Evolutionary conservation across 2,329 filamentous ascomycete genomes (phyloP).

Genomic region (Paracoccidioides brasiliensis): DNA sequence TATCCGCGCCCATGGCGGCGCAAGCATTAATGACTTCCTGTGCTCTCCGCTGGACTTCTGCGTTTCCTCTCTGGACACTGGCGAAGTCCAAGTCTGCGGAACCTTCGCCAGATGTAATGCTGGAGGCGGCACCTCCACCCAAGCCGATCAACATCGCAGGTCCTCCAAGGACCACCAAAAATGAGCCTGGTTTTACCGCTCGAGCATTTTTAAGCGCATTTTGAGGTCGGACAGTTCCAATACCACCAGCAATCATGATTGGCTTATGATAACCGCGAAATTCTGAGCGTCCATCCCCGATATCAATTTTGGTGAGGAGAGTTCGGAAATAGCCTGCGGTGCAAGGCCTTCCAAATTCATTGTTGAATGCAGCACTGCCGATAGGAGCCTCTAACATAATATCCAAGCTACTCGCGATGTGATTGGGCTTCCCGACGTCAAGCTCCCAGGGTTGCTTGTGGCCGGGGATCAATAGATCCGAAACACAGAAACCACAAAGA

Average conservation of each 20-base stretch:
- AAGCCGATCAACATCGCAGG: conserved; percentile 97
- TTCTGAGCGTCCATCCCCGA: conserved; percentile 51
- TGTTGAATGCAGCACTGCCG: conserved; percentile 90
- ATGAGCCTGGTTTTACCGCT: conserved; percentile 73
- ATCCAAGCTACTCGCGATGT: conserved; percentile 86
- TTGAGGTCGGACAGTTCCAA: conserved; percentile 81
- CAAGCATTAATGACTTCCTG: conserved; percentile 98
- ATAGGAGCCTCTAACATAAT: conserved; percentile 98
- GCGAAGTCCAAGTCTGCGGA: conserved; percentile 92
- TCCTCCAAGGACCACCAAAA: conserved; percentile 83
- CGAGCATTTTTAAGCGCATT: conserved; percentile 75
- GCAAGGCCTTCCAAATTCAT: conserved; percentile 87
- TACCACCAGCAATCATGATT: conserved; percentile 93
- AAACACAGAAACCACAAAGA: conserved; percentile 85
- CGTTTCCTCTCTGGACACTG: conserved; percentile 92
- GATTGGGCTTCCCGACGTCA: conserved; percentile 75
- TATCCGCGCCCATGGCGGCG: conserved; percentile 66
- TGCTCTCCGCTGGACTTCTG: conserved; percentile 85
- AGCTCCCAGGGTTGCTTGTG: conserved; percentile 78
- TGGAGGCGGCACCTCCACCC: conserved; percentile 88
- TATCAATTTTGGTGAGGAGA: conserved; percentile 55
- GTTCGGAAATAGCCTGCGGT: conserved; percentile 87
- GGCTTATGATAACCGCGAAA: conserved; percentile 93
- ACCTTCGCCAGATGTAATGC: conserved; percentile 73
- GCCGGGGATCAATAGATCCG: conserved; percentile 79